phyloP scores from a whole-genome alignment of 2,329 filamentous ascomycete species.

The Scytalidium lignicola region DNA sequence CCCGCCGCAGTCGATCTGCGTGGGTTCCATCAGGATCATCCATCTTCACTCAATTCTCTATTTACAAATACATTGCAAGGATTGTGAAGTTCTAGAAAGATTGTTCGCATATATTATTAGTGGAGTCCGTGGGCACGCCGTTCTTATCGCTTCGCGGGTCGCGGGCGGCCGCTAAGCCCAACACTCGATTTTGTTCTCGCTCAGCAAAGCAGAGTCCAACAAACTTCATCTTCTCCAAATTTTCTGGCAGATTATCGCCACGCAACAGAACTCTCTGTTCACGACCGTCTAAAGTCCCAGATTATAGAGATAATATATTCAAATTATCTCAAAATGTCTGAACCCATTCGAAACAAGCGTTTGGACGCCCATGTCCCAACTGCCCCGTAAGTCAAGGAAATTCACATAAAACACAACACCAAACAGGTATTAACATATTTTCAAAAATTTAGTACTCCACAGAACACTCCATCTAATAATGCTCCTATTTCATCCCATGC shows the following conservation, averaged over 20 bases:
- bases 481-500: slow-evolving; percentile 97
- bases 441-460: slow-evolving; percentile 69
- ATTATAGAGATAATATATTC: not conserved
- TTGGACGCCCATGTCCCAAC: slow-evolving; percentile 46
- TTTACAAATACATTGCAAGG: not conserved
- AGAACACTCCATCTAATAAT: slow-evolving; percentile 94
- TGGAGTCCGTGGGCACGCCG: not conserved
- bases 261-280: not conserved
- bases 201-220: not conserved
- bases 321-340: slow-evolving; percentile 46
- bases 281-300: not conserved
- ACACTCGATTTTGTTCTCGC: not conserved
- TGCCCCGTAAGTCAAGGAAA: slow-evolving; percentile 52
- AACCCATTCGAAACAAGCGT: slow-evolving; percentile 65
- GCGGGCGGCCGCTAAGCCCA: not conserved
- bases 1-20: slow-evolving; percentile 21
- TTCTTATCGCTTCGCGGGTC: not conserved
- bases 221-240: not conserved
- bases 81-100: not conserved
- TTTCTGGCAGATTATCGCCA: not conserved
- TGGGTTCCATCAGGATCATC: slow-evolving; percentile 19
- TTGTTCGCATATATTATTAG: not conserved
- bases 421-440: slow-evolving; percentile 13
- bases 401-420: slow-evolving; percentile 3
- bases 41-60: slow-evolving; percentile 15